Evolutionary conservation across 1,139 yeast species (phyloP), one percentile per base, ranked within the genome.

Genomic region (Suhomyces taliae): DNA sequence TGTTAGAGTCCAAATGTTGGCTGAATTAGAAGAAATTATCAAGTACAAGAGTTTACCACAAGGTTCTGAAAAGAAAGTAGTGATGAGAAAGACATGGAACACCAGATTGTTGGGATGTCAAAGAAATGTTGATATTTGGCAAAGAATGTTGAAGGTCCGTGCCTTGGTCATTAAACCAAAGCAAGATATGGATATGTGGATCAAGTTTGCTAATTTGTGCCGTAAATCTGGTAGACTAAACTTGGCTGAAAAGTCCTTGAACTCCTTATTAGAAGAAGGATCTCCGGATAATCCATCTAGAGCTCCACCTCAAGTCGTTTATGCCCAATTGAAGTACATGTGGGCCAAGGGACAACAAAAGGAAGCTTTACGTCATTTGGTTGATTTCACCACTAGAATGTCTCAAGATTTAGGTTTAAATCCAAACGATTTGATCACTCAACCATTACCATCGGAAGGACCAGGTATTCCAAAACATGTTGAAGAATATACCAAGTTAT

Each of bases 181-280:
- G 57, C 96, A 93, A 59, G 98, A 95, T 64, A 88, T 91, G 95
- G 95, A 90, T 51, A 90, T 91, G 83, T 90, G 98, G 97, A 93
- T 95, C 58, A 91, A 93, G 64, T 95, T 93, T 76, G 98, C 99
- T 31, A 93, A 95, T 59, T 74, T 95, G 49, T 91, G 99, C 62
- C 80, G 99, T 53, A 95, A 93, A 65, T 87, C 97, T 10, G 97
- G 97, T 4, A 76, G 99, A 54, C 72, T 90, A 56, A 95, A 95
- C 14, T 72, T 95, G 51, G 97, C 99, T 1, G 98, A 93, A 60
- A 90, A 91, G 63, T 88, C 97, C 0, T 74, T 95, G 53, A 88
- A 88, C 55, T 79, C 86, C 7, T 72, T 95, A 47, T 66, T 90
- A 29, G 95, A 82, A 55, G 84, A 76, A 53, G 83, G 83, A 0